Evolutionary conservation across 768 basidiomycete genomes (phyloP).

Genomic region (Cyclocybe cylindracea): DNA sequence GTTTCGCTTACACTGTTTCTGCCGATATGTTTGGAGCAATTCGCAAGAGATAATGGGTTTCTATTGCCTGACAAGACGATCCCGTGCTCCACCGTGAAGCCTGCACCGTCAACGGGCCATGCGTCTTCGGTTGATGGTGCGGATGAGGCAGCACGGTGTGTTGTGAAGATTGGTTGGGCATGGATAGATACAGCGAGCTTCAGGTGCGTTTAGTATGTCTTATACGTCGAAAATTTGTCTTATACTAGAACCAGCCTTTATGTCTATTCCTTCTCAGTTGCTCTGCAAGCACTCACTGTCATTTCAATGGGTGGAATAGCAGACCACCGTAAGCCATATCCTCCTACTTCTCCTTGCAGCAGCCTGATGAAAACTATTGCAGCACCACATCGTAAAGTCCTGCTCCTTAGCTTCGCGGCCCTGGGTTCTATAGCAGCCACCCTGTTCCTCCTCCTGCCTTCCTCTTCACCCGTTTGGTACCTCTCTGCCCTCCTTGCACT

Average conservation of each 20-base stretch:
- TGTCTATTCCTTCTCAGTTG: constrained; percentile 84
- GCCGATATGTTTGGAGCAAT: constrained; percentile 84
- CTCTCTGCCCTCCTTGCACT: constrained; percentile 70
- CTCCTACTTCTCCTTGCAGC: not conserved
- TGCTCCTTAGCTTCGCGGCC: constrained; percentile 75
- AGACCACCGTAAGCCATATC: constrained; percentile 69
- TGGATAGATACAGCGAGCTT: constrained; percentile 95
- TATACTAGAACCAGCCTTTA: constrained; percentile 60
- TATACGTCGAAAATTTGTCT: not conserved
- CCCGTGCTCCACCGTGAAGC: constrained; percentile 48
- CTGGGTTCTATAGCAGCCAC: constrained; percentile 70
- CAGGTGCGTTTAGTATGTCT: constrained; percentile 52
- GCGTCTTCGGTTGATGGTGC: constrained; percentile 7
- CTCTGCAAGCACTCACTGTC: constrained; percentile 89
- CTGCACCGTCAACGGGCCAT: constrained; percentile 15
- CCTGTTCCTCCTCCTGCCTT: constrained; percentile 73
- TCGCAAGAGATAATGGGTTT: constrained; percentile 87
- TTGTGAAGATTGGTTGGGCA: constrained; percentile 76
- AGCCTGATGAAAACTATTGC: not conserved
- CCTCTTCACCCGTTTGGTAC: constrained; percentile 69
- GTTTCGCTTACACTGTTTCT: constrained; percentile 82
- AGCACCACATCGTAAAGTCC: constrained; percentile 72
- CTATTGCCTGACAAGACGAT: constrained; percentile 64
- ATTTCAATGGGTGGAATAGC: constrained; percentile 94
- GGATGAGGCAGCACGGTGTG: constrained; percentile 58